phyloP scores from a whole-genome alignment of 169 alveolate genomes.

The Plasmodium reichenowi region DNA sequence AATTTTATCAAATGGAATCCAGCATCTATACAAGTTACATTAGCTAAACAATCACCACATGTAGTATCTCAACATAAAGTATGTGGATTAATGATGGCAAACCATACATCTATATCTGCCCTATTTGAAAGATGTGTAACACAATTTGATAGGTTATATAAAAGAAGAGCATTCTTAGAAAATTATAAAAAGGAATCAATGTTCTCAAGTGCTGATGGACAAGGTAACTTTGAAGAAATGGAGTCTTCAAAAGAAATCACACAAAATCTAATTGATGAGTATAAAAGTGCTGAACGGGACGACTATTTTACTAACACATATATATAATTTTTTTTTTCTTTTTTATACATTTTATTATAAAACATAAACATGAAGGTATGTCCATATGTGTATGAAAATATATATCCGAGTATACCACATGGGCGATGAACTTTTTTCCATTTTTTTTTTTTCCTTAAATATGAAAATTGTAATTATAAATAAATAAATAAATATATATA shows the following conservation, averaged over 20 bases:
- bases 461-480: too few species aligned
- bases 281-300: constrained; percentile 96
- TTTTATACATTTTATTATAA: too few species aligned
- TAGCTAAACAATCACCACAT: constrained; percentile 97
- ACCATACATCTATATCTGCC: constrained; percentile 97
- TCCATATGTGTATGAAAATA: neutral
- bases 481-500: too few species aligned
- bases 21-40: constrained; percentile 97
- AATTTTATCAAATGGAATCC: constrained; percentile 99
- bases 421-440: too few species aligned
- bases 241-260: constrained; percentile 93
- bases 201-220: constrained; percentile 89
- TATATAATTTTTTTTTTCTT: neutral
- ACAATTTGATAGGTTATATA: constrained; percentile 94
- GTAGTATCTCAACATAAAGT: constrained; percentile 96
- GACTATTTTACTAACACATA: constrained; percentile 89
- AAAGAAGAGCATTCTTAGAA: constrained; percentile 97
- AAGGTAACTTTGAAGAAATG: constrained; percentile 93
- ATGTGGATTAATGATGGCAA: constrained; percentile 98
- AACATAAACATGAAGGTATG: neutral
- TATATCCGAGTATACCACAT: neutral
- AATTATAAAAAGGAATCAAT: constrained; percentile 92
- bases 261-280: constrained; percentile 95
- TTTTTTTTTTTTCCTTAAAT: too few species aligned
- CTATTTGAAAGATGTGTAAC: constrained; percentile 93